These are phyloP conservation scores for Moesziomyces globuligerus DNA, from an alignment of 1,284 basidiomycete genomes.

Conservation along the genomic window DNA sequence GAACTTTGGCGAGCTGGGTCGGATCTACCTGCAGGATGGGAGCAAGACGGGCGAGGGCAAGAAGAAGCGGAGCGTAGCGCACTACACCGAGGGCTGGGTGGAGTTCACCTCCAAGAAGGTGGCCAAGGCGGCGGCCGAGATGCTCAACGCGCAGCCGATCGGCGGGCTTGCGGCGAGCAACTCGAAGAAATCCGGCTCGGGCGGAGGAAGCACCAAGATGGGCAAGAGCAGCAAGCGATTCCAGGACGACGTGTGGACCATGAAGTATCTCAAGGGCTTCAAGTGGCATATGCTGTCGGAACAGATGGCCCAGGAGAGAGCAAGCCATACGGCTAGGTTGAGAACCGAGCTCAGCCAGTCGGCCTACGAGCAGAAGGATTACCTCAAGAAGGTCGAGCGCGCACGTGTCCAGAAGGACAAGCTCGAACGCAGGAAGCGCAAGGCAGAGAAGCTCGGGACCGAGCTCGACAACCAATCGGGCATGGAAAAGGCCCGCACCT, in stretches of 20 bases:
- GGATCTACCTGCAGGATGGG: constrained; percentile 64
- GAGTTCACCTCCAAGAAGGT: constrained; percentile 94
- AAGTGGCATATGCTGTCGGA: constrained; percentile 99
- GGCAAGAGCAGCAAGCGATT: constrained; percentile 70
- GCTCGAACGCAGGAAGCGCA: constrained; percentile 72
- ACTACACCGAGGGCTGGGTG: constrained; percentile 97
- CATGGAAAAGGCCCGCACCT: constrained; percentile 47
- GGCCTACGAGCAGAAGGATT: constrained; percentile 87
- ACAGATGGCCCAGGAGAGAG: constrained; percentile 95
- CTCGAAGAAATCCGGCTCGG: constrained; percentile 44
- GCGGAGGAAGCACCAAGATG: constrained; percentile 51
- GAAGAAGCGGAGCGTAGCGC: constrained; percentile 70
- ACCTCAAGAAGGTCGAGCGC: constrained; percentile 92
- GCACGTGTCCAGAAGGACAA: constrained; percentile 90
- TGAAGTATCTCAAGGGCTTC: constrained; percentile 97
- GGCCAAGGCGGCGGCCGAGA: constrained; percentile 87
- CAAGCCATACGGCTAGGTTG: constrained; percentile 84
- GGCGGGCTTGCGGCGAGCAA: constrained; percentile 67
- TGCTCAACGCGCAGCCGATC: constrained; percentile 95
- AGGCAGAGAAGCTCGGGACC: constrained; percentile 25
- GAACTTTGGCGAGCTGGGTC: constrained; percentile 63
- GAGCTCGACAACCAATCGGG: constrained; percentile 28
- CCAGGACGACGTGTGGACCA: constrained; percentile 98
- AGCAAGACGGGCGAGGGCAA: constrained; percentile 27
- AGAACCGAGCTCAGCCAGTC: constrained; percentile 92